A percentile compares a stretch with the other conserved stretches of the same genome.
Evolutionary conservation across 371 early-diverging fungal genomes (phyloP).

Genomic region (Cokeromyces recurvatus): DNA sequence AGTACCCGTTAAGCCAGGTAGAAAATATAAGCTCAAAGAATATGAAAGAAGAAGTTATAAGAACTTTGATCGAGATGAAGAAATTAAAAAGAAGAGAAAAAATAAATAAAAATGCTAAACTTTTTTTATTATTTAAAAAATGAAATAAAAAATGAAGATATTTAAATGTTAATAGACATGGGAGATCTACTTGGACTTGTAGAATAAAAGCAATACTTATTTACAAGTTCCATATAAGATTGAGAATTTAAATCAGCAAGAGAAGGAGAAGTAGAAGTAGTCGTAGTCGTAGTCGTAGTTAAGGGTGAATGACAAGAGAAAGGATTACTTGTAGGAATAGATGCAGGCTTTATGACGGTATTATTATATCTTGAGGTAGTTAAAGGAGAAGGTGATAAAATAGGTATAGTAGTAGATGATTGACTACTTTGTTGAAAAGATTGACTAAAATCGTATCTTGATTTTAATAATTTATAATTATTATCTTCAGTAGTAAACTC

Average conservation of each 20-base stretch:
- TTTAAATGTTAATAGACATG: conserved; percentile 26
- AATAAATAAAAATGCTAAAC: neutral
- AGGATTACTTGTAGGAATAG: too few relatives aligned
- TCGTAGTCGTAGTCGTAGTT: too few relatives aligned
- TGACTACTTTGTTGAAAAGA: conserved; percentile 4
- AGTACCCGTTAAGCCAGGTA: conserved; percentile 43
- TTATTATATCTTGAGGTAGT: too few relatives aligned
- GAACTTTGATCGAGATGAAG: conserved; percentile 28
- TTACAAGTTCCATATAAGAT: conserved; percentile 41
- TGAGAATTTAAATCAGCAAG: conserved; percentile 21
- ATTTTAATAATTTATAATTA: neutral
- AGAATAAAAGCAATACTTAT: conserved; percentile 51
- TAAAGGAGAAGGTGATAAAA: neutral
- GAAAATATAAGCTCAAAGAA: conserved; percentile 46
- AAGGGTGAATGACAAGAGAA: too few relatives aligned
- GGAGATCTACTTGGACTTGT: conserved; percentile 29
- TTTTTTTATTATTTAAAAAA: neutral
- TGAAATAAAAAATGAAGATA: neutral
- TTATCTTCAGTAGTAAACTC: neutral
- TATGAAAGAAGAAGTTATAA: conserved; percentile 57
- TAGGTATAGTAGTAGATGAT: neutral
- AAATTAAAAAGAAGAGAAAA: conserved; percentile 14
- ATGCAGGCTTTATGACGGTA: too few relatives aligned
- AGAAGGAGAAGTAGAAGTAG: conserved; percentile 5
- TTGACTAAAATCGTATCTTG: conserved; percentile 20